These are phyloP conservation scores for Aeschynomene evenia DNA, from an alignment of 306 rosid species.

Conservation along the genomic window DNA sequence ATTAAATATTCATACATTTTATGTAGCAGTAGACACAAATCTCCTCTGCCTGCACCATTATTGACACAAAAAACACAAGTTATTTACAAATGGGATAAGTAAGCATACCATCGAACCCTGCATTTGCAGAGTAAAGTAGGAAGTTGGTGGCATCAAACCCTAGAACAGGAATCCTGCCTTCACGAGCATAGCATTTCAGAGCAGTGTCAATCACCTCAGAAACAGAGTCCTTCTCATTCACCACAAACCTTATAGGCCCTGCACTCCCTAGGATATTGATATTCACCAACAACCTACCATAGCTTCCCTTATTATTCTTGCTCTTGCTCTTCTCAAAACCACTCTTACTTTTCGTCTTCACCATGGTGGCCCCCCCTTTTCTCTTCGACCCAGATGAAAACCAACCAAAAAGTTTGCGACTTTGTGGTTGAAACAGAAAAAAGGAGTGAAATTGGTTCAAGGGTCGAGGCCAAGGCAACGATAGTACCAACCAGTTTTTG, in stretches of 20 bases:
- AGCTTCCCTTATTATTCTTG: conserved; percentile 15
- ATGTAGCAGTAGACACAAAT: too few species aligned
- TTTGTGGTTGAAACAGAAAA: background rate
- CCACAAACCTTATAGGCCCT: conserved; percentile 85
- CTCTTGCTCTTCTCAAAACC: conserved; percentile 35
- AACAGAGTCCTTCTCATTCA: conserved; percentile 60
- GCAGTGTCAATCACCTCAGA: conserved; percentile 68
- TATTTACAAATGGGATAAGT: conserved; percentile 13
- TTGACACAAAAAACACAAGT: too few species aligned
- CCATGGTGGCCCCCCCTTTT: conserved; percentile 12
- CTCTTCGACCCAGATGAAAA: conserved; percentile 24
- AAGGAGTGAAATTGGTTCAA: background rate
- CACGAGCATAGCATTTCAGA: conserved; percentile 76
- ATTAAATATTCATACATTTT: too few species aligned
- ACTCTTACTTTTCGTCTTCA: conserved; percentile 25
- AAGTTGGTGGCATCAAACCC: conserved; percentile 63
- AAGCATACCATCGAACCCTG: conserved; percentile 63
- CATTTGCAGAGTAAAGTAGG: conserved; percentile 61
- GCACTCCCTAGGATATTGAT: conserved; percentile 77
- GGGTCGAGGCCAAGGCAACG: conserved; percentile 44
- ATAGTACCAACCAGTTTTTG: conserved; percentile 35
- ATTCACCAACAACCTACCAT: conserved; percentile 59
- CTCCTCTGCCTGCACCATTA: too few species aligned
- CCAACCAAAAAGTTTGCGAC: background rate
- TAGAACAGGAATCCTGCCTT: conserved; percentile 85